phyloP scores from a whole-genome alignment of 192 early-diverging fungal species.

The Coemansia sp. region DNA sequence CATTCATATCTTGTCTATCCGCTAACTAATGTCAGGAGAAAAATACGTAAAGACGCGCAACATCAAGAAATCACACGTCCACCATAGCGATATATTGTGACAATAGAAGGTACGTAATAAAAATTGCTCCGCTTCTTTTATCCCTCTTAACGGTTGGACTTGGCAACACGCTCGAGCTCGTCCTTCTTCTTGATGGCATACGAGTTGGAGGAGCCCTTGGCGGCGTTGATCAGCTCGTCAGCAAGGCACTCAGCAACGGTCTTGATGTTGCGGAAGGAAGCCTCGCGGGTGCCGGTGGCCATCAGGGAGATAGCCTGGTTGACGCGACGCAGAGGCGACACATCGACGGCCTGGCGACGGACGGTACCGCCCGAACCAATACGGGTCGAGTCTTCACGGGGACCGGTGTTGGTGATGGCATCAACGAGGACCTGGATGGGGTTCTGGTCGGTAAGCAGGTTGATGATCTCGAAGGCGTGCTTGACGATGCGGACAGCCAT shows the following conservation, averaged over 20 bases:
- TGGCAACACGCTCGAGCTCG: conserved; percentile 75
- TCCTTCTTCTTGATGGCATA: conserved; percentile 99
- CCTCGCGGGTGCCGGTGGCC: conserved; percentile 95
- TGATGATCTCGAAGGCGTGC: conserved; percentile 99
- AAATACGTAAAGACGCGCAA: too few relatives aligned
- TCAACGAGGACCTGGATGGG: conserved; percentile 97
- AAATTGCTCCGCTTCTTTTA: too few relatives aligned
- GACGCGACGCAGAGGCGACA: conserved; percentile 95
- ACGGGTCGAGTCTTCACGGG: conserved; percentile 98
- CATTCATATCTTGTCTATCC: too few relatives aligned
- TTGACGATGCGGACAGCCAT: conserved; percentile 98
- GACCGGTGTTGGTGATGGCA: conserved; percentile 99
- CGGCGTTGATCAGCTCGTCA: conserved; percentile 99
- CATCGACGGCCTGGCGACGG: conserved; percentile 99
- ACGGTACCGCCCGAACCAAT: conserved; percentile 96
- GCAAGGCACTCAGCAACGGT: conserved; percentile 99
- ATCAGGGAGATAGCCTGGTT: conserved; percentile 94
- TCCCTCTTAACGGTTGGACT: conserved; percentile 59
- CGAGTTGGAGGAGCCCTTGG: conserved; percentile 98
- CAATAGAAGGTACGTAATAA: too few relatives aligned
- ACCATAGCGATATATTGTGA: conserved; percentile 10
- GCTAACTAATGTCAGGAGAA: too few relatives aligned
- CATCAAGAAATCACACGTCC: too few relatives aligned
- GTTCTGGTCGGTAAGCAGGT: conserved; percentile 97
- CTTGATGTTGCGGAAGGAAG: conserved; percentile 99